Percentiles rank a stretch among this genome's conserved stretches.
Conservation (phyloP, 495 filamentous ascomycete genomes). For the Hypoxylon subgilvum region DNA sequence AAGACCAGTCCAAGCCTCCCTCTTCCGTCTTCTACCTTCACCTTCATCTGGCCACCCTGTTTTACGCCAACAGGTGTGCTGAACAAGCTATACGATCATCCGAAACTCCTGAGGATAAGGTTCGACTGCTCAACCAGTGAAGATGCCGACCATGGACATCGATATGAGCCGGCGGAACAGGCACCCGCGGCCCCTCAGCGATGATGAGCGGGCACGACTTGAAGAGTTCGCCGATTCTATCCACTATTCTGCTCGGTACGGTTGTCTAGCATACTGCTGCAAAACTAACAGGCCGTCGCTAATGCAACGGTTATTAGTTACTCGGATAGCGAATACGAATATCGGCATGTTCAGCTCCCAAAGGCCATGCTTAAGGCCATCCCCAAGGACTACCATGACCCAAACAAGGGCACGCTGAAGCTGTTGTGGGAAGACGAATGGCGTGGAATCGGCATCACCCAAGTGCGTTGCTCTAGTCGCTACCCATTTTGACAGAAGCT, state of each 20-base stretch:
- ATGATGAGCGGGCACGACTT: conserved; percentile 77
- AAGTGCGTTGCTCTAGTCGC: conserved; percentile 60
- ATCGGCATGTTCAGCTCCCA: conserved; percentile 94
- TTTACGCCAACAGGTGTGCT: too few relatives aligned
- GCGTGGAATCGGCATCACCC: conserved; percentile 93
- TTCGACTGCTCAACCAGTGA: conserved; percentile 9
- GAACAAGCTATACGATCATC: too few relatives aligned
- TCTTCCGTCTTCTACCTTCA: background rate
- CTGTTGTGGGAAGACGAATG: conserved; percentile 98
- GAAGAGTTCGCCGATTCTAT: conserved; percentile 92
- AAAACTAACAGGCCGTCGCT: conserved; percentile 6
- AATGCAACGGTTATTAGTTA: conserved; percentile 64
- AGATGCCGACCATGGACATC: conserved; percentile 67
- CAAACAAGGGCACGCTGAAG: conserved; percentile 88
- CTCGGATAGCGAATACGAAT: conserved; percentile 86
- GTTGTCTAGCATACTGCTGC: background rate
- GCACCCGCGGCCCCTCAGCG: conserved; percentile 77
- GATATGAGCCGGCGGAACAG: conserved; percentile 84
- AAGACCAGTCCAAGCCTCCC: background rate
- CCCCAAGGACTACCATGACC: conserved; percentile 93
- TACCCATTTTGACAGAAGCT: background rate
- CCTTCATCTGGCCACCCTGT: background rate
- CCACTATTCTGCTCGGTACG: conserved; percentile 92
- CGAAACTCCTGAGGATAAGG: too few relatives aligned
- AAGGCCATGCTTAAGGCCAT: conserved; percentile 98